Conservation (phyloP, 2,329 filamentous ascomycete species). For the Cladosporium cucumerinum region DNA sequence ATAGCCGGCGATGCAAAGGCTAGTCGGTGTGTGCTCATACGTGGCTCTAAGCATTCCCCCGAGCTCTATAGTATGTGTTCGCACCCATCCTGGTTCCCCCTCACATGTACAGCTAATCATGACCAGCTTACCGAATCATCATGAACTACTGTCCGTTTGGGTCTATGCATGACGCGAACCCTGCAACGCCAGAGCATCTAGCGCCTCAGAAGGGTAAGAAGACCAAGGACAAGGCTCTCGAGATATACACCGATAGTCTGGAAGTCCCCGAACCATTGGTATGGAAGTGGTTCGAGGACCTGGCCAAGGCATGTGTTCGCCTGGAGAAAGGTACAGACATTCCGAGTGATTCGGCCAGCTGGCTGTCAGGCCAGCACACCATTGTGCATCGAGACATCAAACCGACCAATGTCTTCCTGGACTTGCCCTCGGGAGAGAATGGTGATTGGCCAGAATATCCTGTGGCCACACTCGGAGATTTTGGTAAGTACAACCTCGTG, state of each 20-base stretch:
- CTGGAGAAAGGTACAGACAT: constrained; percentile 5
- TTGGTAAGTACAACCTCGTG: background rate
- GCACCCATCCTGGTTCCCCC: background rate
- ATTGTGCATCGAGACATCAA: constrained; percentile 24
- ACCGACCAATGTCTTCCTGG: constrained; percentile 20
- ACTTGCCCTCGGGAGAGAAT: background rate
- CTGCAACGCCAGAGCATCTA: background rate
- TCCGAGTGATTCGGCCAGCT: background rate
- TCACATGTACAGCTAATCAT: background rate
- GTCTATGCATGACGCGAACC: background rate
- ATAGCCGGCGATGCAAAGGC: background rate
- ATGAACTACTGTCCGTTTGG: constrained; percentile 18
- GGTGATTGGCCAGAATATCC: constrained; percentile 13
- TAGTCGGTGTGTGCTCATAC: background rate
- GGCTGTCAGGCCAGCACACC: background rate
- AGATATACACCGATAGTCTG: background rate
- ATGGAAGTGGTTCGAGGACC: constrained; percentile 21
- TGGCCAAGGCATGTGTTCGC: constrained; percentile 19
- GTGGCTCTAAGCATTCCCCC: background rate
- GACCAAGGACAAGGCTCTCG: background rate
- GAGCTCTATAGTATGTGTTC: background rate
- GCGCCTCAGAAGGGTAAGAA: background rate
- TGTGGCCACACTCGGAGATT: constrained; percentile 10
- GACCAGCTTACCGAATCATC: constrained; percentile 15
- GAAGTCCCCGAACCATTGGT: constrained; percentile 22